Evolutionary conservation across 2,329 filamentous ascomycete species (phyloP), one percentile per base, ranked within the genome.

Genomic region (Hymenoscyphus repandus): DNA sequence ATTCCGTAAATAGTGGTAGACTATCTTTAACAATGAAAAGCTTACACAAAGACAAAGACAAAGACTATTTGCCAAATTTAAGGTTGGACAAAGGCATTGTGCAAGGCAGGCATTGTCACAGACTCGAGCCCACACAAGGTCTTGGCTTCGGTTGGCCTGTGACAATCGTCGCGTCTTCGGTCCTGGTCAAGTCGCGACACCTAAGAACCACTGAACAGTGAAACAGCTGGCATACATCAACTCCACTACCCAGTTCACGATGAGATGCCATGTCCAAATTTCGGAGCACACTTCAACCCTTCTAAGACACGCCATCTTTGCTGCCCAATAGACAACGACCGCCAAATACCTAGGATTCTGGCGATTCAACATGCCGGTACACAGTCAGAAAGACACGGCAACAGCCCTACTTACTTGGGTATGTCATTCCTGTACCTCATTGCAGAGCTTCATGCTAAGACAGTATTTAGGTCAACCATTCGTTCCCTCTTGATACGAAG

Each of bases 391-490:
- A 20, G 17, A n/a, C n/a, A 40, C 38, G n/a, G 38, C 13, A 17
- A 6, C 38, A 40, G 38, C 38, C 13, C 17, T 40, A 11, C n/a
- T 40, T 40, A 40, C 38, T 20, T 40, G n/a, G 22, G 22, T 27
- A 7, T 7, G 22, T 27, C 22, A 4, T 27, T 4, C 7, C 22
- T 27, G 22, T 7, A 7, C 22, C 22, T 27, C 22, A 27, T 27
- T 27, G 4, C 22, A 27, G 7, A 27, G 22, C 22, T 27, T 50
- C 47, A 47, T 55, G 37, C 57, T 60, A 41, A 62, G 22, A 37
- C 42, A 20, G 48, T 54, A 45, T 49, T 36, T 45, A 69, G 67
- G 61, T 67, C 36, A 70, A 69, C 40, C 63, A 64, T 17, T 40
- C 13, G 15, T 69, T 70, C 49, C 59, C 64, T 6, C 52, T 67